Evolutionary conservation across 1,139 yeast species (phyloP), one percentile per base, ranked within the genome.

Genomic region (Meyerozyma elateridarum): DNA sequence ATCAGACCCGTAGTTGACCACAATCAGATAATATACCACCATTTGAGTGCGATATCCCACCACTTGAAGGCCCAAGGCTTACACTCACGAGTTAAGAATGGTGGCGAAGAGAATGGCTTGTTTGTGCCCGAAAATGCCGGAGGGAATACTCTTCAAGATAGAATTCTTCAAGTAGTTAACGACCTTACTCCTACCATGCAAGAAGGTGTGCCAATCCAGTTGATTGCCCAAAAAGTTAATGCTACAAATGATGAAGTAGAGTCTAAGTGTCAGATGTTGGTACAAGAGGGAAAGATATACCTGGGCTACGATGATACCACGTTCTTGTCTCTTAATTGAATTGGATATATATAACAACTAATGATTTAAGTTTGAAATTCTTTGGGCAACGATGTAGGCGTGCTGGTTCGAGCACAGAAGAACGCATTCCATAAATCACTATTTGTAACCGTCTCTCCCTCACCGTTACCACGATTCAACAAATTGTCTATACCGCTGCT

Each of bases 11-110:
- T 88, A 9, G 67, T 65, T 6, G 89, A 85, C 49, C 81, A 74
- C 52, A 85, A 87, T 52, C 84, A 83, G 49, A 77, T 88, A 14
- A 52, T 83, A 21, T 81, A 85, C 47, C 96, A 89, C 54, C 76
- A 78, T 45, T 61, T 89, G 36, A 76, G 79, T 41, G 91, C 91
- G 5, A 75, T 85, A 31, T 67, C 74, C 38, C 68, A 73, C 35
- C 89, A 81, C 48, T 54, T 73, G 37, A 70, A 67, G 36, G 68
- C 74, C n/a, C 75, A 70, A 39, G 75, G 72, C 5, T 52, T 56
- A 19, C 36, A 44, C 9, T 37, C 35, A 7, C 26, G 28, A 5
- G 21, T 36, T 12, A 42, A 48, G 32, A 32, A 31, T 5, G 45
- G 45, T 25, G 34, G 33, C n/a, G 49, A 47, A 20, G 54, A 48